A percentile compares a stretch with the other conserved stretches of the same genome.
Conservation (phyloP, 2,329 filamentous ascomycete genomes). For the Fusarium humuli region DNA sequence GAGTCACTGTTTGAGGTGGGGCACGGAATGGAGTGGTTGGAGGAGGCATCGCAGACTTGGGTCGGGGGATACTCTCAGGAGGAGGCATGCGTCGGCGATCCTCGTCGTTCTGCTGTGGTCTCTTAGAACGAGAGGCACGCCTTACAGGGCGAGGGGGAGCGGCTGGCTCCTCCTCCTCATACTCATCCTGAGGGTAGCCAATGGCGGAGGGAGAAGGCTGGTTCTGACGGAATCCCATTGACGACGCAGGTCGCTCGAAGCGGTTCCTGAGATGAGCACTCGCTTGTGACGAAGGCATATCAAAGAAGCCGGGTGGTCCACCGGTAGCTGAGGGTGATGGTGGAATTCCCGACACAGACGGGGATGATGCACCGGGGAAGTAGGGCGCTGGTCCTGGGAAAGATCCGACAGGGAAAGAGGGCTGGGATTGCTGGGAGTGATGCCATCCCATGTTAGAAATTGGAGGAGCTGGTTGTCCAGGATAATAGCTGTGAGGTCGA, state of each 20-base stretch:
- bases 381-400: conserved; percentile 49
- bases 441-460: conserved; percentile 47
- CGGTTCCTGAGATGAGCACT: conserved; percentile 50
- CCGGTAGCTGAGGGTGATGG: conserved; percentile 48
- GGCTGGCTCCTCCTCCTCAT: conserved; percentile 56
- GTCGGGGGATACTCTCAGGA: conserved; percentile 54
- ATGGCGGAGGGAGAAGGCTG: conserved; percentile 41
- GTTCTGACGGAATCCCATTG: conserved; percentile 54
- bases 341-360: conserved; percentile 44
- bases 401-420: conserved; percentile 44
- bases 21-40: conserved; percentile 48
- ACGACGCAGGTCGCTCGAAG: conserved; percentile 55
- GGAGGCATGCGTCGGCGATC: conserved; percentile 64
- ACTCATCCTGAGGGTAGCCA: conserved; percentile 56
- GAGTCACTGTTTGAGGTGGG: conserved; percentile 43
- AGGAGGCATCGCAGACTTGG: conserved; percentile 50
- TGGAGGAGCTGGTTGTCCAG: conserved; percentile 47
- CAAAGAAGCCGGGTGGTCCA: conserved; percentile 49
- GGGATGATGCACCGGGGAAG: conserved; percentile 44
- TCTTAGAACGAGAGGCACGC: conserved; percentile 58
- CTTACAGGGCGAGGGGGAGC: conserved; percentile 51
- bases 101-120: conserved; percentile 52
- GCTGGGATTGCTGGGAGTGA: conserved; percentile 42
- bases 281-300: conserved; percentile 46
- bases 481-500: conserved; percentile 53